Conservation (phyloP, 208 protist species). For the Trypanosoma platydactyli region DNA sequence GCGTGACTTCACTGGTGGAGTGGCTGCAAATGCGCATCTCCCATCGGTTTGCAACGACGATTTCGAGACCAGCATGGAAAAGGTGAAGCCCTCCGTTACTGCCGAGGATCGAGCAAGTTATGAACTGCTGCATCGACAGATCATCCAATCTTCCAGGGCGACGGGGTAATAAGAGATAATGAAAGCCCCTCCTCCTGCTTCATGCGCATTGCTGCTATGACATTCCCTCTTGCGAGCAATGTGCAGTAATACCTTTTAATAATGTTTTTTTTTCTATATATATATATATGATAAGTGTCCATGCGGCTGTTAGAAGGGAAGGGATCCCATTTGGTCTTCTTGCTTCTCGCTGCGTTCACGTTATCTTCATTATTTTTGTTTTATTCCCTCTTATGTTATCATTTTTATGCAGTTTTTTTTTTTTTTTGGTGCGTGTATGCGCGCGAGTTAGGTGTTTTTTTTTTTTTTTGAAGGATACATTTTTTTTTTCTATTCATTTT, state of each 20-base stretch:
- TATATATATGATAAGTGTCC: conserved; percentile 16
- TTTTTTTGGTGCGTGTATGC: too few species aligned
- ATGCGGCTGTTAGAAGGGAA: too few species aligned
- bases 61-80: conserved; percentile 64
- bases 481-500: conserved; percentile 1
- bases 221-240: neutral
- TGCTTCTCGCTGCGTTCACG: conserved; percentile 15
- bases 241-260: neutral
- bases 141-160: conserved; percentile 32
- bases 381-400: conserved; percentile 1
- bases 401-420: neutral
- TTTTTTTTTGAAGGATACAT: too few species aligned
- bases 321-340: too few species aligned
- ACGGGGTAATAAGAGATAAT: conserved; percentile 21
- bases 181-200: too few species aligned
- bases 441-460: too few species aligned
- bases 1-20: conserved; percentile 64
- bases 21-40: conserved; percentile 33
- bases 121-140: conserved; percentile 52
- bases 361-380: conserved; percentile 20
- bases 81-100: conserved; percentile 82
- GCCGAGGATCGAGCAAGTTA: conserved; percentile 70
- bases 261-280: neutral
- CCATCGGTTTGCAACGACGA: conserved; percentile 63
- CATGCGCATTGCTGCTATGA: too few species aligned